Base-by-base conservation (phyloP, 1,284 basidiomycete genomes). In the Moesziomyces sp. region DNA sequence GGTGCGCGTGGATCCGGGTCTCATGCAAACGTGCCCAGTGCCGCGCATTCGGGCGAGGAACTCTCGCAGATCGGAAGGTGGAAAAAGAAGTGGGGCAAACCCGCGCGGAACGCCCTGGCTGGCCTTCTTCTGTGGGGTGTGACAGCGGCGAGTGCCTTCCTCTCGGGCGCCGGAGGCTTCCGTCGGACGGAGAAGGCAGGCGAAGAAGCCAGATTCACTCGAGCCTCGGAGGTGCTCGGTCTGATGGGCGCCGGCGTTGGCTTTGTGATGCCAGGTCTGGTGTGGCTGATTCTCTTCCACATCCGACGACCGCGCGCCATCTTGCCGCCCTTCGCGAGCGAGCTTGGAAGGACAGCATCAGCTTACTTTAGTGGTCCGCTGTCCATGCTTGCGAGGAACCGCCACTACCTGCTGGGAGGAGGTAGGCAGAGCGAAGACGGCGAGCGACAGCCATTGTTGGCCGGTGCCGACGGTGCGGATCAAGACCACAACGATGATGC, bases 241-340 rank as follows among this genome's bases (percentile, higher is more conserved):
- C 62, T 83, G 9, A 51, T 82, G 46, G 81, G 81, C 6, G 80
- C 79, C 3, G 64, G 58, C 10, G 82, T 80, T 1, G 82, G 81
- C 7, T 81, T 81, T 34, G 71, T 83, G 23, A 69, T 81, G 52
- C 82, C 82, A 3, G 76, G 77, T 2, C 38, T 83, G 18, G 78
- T 80, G n/a, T 83, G 82, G 82, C 66, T 80, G 52, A 72, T 82
- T 16, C 38, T 82, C 21, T 82, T 83, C 54, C 72, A 76, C 38
- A 67, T 83, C 19, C 76, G 81, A 19, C 58, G 74, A 14, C 82
- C 80, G 28, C 64, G 82, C 10, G 76, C 77, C 3, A 83, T 83
- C 35, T 56, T 83, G 19, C 62, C 76, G 26, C 66, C 74, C 3
- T 76, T 78, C 47, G 70, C 78, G 0, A 71, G 72, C 23, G 64